These are phyloP conservation scores for Macadamia tetraphylla DNA, from an alignment of 164 flowering plant species.

Conservation along the genomic window DNA sequence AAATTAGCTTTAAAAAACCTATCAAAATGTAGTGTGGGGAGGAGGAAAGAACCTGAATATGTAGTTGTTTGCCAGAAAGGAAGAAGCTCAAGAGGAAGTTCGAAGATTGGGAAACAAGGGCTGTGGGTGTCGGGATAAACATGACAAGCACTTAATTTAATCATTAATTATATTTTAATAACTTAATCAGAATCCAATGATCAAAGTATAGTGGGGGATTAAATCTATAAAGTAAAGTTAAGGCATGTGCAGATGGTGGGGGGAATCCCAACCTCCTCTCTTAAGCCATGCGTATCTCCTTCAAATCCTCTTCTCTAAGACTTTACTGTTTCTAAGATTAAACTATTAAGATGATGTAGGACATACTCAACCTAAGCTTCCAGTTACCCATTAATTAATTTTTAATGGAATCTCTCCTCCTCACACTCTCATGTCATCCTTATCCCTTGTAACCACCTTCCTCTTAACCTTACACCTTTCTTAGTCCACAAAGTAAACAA, in stretches of 20 bases:
- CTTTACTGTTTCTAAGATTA: not conserved
- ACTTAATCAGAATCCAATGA: not conserved
- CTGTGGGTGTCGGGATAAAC: not conserved
- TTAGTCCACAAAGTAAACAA: not conserved
- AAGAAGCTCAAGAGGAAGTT: not conserved
- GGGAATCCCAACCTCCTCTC: not conserved
- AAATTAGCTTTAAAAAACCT: too few relatives aligned
- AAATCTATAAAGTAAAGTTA: not conserved
- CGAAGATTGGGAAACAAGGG: not conserved
- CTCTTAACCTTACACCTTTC: not conserved
- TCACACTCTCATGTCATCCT: not conserved
- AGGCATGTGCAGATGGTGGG: not conserved
- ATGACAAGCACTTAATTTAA: not conserved
- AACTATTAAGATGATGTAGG: too few relatives aligned
- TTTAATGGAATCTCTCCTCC: not conserved
- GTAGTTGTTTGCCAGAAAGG: too few relatives aligned
- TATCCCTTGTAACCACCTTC: not conserved
- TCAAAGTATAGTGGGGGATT: not conserved
- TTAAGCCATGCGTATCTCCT: not conserved
- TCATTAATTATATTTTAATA: too few relatives aligned
- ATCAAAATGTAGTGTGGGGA: not conserved
- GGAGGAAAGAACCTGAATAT: not conserved
- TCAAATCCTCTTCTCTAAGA: not conserved
- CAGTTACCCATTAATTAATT: not conserved
- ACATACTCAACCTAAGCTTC: not conserved